Conservation (phyloP, 768 basidiomycete genomes). For the Calocybe cyanea region DNA sequence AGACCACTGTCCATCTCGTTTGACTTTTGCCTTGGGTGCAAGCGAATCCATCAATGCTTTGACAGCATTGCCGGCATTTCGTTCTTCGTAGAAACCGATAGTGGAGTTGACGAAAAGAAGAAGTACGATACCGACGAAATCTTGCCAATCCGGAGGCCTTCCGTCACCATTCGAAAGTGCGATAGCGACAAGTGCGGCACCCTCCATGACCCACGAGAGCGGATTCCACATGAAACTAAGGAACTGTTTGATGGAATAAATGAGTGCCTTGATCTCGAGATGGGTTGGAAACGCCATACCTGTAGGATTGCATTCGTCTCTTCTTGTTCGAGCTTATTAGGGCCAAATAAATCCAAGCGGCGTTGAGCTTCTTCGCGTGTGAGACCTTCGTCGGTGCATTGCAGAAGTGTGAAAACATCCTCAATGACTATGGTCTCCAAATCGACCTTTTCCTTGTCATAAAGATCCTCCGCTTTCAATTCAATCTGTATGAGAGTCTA, state of each 20-base stretch:
- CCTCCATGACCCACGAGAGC: slow-evolving; percentile 99
- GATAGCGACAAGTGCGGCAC: slow-evolving; percentile 91
- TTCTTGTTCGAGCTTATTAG: slow-evolving; percentile 90
- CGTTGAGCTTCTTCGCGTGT: slow-evolving; percentile 67
- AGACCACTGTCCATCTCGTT: slow-evolving; percentile 77
- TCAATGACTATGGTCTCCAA: slow-evolving; percentile 95
- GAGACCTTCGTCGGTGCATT: slow-evolving; percentile 84
- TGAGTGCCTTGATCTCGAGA: slow-evolving; percentile 1
- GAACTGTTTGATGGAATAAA: slow-evolving; percentile 46
- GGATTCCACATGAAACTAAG: slow-evolving; percentile 99
- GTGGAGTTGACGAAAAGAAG: slow-evolving; percentile 91
- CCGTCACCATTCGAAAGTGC: slow-evolving; percentile 90
- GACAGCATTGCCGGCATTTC: slow-evolving; percentile 96
- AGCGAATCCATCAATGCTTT: slow-evolving; percentile 99
- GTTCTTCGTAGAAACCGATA: slow-evolving; percentile 98
- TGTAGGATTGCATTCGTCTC: slow-evolving; percentile 91
- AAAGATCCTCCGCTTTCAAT: slow-evolving; percentile 88
- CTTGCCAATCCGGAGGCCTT: slow-evolving; percentile 91
- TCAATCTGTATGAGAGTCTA: slow-evolving; percentile 51
- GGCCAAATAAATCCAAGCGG: slow-evolving; percentile 91
- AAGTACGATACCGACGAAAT: slow-evolving; percentile 94
- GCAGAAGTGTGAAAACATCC: slow-evolving; percentile 94
- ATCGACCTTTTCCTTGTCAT: slow-evolving; percentile 99
- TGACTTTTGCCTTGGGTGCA: slow-evolving; percentile 95
- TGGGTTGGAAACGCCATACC: slow-evolving; percentile 32